Conservation (phyloP, 2,329 filamentous ascomycete species). For the Mollisiaceae sp. region DNA sequence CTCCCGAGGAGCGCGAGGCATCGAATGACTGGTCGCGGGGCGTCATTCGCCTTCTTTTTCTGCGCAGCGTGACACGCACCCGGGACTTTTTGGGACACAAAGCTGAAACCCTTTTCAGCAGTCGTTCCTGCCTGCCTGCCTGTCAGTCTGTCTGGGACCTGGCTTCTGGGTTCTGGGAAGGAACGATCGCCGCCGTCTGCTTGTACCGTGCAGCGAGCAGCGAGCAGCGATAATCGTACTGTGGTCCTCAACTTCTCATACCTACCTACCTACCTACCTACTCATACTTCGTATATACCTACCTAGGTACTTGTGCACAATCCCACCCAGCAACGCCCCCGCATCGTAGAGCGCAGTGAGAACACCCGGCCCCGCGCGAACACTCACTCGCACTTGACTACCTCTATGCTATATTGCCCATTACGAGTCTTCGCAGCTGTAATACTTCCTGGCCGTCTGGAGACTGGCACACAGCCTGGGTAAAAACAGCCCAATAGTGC, state of each 20-base stretch:
- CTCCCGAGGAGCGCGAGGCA: background rate
- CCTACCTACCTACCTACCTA: no score
- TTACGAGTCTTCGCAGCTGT: background rate
- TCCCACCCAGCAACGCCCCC: no score
- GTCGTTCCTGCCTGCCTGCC: background rate
- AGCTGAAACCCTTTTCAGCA: slow-evolving; percentile 20
- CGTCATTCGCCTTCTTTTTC: slow-evolving; percentile 15
- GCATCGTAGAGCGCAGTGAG: no score
- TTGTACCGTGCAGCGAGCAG: no score
- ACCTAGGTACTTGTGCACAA: no score
- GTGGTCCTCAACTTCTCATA: no score
- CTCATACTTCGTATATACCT: no score
- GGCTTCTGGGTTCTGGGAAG: background rate
- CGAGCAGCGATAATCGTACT: no score
- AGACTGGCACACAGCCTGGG: background rate
- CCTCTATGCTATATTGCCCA: background rate
- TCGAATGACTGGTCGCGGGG: slow-evolving; percentile 8
- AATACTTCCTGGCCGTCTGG: background rate
- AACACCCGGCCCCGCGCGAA: no score
- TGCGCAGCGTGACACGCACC: slow-evolving; percentile 15
- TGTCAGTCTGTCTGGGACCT: background rate
- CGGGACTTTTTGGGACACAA: slow-evolving; percentile 13
- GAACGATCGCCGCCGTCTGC: no score
- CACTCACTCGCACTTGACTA: no score
- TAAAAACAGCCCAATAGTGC: slow-evolving; percentile 6